Conservation (phyloP, 305 asterid species). For the Plantago coronopus region DNA sequence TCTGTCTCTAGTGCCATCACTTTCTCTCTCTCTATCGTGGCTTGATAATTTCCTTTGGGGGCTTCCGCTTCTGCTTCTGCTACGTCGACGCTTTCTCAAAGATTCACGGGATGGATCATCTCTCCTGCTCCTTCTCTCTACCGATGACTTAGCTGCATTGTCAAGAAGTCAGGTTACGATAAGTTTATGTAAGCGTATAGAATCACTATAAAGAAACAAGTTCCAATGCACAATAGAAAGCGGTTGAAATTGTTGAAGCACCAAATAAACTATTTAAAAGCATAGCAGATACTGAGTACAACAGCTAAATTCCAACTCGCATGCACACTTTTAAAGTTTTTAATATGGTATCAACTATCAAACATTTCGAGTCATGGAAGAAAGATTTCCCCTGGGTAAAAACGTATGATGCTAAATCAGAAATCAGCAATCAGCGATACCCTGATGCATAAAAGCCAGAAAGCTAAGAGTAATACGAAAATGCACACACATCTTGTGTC, state of each 20-base stretch:
- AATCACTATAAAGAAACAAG: too few relatives aligned
- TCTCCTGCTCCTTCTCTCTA: conserved; percentile 50
- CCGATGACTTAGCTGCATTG: conserved; percentile 48
- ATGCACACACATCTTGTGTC: too few relatives aligned
- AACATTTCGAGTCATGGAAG: neutral
- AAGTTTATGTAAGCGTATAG: neutral
- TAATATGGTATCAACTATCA: neutral
- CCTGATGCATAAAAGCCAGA: too few relatives aligned
- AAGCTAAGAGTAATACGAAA: too few relatives aligned
- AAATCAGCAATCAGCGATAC: too few relatives aligned
- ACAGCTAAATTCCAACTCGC: neutral
- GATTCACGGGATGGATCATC: conserved; percentile 50
- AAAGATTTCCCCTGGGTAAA: neutral
- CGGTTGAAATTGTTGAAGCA: too few relatives aligned
- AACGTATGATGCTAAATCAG: too few relatives aligned
- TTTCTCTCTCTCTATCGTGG: conserved; percentile 60
- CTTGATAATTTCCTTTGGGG: conserved; percentile 55
- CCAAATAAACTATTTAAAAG: neutral
- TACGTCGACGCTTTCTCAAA: conserved; percentile 60
- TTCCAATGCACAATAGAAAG: too few relatives aligned
- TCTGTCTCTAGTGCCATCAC: conserved; percentile 45
- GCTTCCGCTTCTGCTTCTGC: conserved; percentile 71
- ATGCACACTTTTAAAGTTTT: neutral
- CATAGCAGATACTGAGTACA: neutral
- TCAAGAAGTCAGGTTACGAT: neutral